Base-by-base conservation (phyloP, 768 basidiomycete genomes). In the Russula sp. region DNA sequence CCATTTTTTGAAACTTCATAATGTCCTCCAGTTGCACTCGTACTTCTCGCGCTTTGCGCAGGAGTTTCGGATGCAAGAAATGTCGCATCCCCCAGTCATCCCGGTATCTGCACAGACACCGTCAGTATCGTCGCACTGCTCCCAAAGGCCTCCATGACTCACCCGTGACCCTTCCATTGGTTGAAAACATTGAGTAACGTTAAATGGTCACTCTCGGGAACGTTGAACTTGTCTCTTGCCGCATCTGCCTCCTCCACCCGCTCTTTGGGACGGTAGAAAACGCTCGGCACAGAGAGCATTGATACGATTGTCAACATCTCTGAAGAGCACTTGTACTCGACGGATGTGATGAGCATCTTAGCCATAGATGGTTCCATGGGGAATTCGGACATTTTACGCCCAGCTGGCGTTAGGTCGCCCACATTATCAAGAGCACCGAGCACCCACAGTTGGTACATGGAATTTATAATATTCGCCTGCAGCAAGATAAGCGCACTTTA, bases 401-500 rank as follows among this genome's bases (percentile, higher is more conserved):
- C 97, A 60, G 86, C 82, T 2, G 88, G 83, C 2, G 96, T 99
- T 66, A 99, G 79, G 76, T 99, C 92, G n/a, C 97, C 95, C 42
- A 95, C 86, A 70, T 98, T 99, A 79, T 98, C 93, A 28, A 99
- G 81, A 9, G 97, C 97, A 40, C 95, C 95, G 36, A 99, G 87
- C 3, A 98, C 95, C 97, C 97, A 99, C 40, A 99, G 86, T 74
- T 98, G 97, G 74, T 98, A 99, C 94, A 98, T 98, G 7, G 96
- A 98, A 74, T 98, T 98, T 50, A 99, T 80, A 70, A 98, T 99
- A 73, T 98, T 98, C 59, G 92, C 92, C 88, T 94, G 67, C 16
- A 40, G 8, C 28, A 55, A 18, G 3, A 40, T 48, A 59, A 70
- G 59, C 67, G 32, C 52, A 20, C 49, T 30, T n/a, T 0, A 38